These are phyloP conservation scores for Phallus indusiatus DNA, from an alignment of 768 basidiomycete genomes.

Conservation along the genomic window DNA sequence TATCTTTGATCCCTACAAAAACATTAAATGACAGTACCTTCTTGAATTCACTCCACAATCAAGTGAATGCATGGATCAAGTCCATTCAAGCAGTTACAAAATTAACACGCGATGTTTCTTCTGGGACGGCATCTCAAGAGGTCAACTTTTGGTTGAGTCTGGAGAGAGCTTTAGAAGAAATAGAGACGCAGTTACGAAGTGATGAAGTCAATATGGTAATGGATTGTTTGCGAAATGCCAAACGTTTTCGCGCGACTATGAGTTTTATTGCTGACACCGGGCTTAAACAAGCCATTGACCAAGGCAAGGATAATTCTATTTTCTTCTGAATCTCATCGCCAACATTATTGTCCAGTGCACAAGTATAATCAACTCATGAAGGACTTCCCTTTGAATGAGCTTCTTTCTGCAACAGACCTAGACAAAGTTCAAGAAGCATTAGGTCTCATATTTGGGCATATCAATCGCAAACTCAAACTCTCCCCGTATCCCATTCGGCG, in stretches of 20 bases:
- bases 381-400: slow-evolving; percentile 95
- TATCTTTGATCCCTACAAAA: slow-evolving; percentile 63
- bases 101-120: slow-evolving; percentile 84
- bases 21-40: slow-evolving; percentile 82
- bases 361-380: slow-evolving; percentile 99
- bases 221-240: slow-evolving; percentile 91
- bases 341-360: slow-evolving; percentile 48
- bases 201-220: slow-evolving; percentile 90
- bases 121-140: slow-evolving; percentile 95
- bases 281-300: slow-evolving; percentile 85
- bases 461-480: slow-evolving; percentile 91
- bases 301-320: slow-evolving; percentile 38
- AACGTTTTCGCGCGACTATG: slow-evolving; percentile 94
- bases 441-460: slow-evolving; percentile 78
- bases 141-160: slow-evolving; percentile 98
- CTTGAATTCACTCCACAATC: slow-evolving; percentile 84
- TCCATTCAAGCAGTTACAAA: slow-evolving; percentile 95
- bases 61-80: slow-evolving; percentile 98
- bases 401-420: slow-evolving; percentile 92
- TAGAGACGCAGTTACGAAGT: slow-evolving; percentile 83
- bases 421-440: slow-evolving; percentile 91
- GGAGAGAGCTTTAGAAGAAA: slow-evolving; percentile 87
- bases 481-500: slow-evolving; percentile 96
- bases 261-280: slow-evolving; percentile 98
- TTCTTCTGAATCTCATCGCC: background rate